Evolutionary conservation across 176 grass and related monocot species (phyloP).

Genomic region (Eragrostis curvula): DNA sequence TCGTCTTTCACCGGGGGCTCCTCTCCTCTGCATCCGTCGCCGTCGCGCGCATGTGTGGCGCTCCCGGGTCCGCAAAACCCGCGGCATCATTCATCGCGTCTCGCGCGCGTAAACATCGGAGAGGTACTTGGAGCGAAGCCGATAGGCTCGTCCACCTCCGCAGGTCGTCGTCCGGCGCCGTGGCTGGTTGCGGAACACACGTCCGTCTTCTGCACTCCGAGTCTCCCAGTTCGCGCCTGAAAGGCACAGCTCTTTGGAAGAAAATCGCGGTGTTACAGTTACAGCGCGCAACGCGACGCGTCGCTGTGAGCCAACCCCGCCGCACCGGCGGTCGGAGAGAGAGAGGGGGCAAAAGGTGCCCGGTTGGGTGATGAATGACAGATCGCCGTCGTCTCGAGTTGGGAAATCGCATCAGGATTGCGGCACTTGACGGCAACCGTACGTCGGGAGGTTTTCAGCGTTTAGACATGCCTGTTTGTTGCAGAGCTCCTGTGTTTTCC

Average conservation of each 20-base stretch:
- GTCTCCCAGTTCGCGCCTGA: neutral
- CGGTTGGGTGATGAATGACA: neutral
- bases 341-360: constrained; percentile 26
- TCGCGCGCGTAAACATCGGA: constrained; percentile 26
- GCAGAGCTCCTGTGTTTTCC: neutral
- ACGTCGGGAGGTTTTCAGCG: neutral
- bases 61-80: no score
- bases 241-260: constrained; percentile 16
- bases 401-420: constrained; percentile 30
- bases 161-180: neutral
- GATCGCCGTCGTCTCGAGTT: constrained; percentile 12
- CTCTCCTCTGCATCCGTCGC: constrained; percentile 21
- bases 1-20: constrained; percentile 33
- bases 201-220: no score
- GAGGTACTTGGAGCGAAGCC: constrained; percentile 10
- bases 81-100: constrained; percentile 8
- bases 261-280: no score
- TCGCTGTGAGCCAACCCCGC: constrained; percentile 1
- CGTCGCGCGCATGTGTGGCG: no score
- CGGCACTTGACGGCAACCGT: constrained; percentile 7
- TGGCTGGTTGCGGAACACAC: constrained; percentile 27
- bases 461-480: neutral
- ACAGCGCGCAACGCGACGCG: no score
- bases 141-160: constrained; percentile 3
- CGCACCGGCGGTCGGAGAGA: neutral